Percentiles rank a stretch among this genome's conserved stretches.
Conservation (phyloP, 2,329 filamentous ascomycete species). For the Cadophora malorum region DNA sequence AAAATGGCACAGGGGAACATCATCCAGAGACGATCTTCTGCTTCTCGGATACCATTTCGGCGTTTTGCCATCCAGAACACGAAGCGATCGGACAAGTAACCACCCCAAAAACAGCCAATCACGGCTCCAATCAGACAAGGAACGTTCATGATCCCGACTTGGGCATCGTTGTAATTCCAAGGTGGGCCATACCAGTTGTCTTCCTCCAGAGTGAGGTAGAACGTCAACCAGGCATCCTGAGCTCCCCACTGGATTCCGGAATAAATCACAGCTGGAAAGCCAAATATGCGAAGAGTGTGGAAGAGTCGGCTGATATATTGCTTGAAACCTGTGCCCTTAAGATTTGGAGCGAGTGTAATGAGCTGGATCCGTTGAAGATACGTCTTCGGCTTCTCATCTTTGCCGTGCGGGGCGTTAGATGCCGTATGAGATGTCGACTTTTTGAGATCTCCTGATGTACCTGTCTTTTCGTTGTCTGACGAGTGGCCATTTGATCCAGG, state of each 20-base stretch:
- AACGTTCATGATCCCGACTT: slow-evolving; percentile 63
- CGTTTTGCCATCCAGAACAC: slow-evolving; percentile 52
- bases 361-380: slow-evolving; percentile 62
- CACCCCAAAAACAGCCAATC: slow-evolving; percentile 62
- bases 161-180: slow-evolving; percentile 60
- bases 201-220: slow-evolving; percentile 64
- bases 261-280: slow-evolving; percentile 63
- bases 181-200: slow-evolving; percentile 60
- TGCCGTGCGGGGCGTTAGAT: slow-evolving; percentile 6
- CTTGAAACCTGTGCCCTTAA: slow-evolving; percentile 58
- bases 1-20: slow-evolving; percentile 45
- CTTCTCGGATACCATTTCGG: slow-evolving; percentile 47
- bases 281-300: slow-evolving; percentile 62
- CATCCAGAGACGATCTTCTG: slow-evolving; percentile 49
- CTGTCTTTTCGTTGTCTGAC: slow-evolving; percentile 27
- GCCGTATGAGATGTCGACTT: slow-evolving; percentile 24
- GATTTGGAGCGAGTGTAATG: slow-evolving; percentile 61
- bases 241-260: slow-evolving; percentile 65
- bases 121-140: slow-evolving; percentile 61
- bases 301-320: slow-evolving; percentile 60
- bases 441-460: slow-evolving; percentile 12
- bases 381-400: slow-evolving; percentile 47
- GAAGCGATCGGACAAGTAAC: slow-evolving; percentile 62
- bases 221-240: slow-evolving; percentile 65
- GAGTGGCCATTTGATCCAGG: background rate